Base-by-base conservation (phyloP, 2,329 filamentous ascomycete species). In the Aureobasidium namibiae region DNA sequence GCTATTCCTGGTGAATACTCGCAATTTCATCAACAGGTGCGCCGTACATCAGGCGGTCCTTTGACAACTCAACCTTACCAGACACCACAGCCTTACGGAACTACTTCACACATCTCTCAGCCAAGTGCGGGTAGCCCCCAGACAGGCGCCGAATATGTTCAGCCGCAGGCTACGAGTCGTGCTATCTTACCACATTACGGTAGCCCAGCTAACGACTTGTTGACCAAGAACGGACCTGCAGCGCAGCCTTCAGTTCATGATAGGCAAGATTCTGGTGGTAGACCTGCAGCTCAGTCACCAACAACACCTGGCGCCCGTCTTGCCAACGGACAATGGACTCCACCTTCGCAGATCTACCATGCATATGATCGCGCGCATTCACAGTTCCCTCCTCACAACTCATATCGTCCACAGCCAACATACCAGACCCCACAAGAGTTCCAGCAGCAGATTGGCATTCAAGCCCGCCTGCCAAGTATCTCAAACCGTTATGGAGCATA, bases 401-500 rank as follows among this genome's bases (percentile, higher is more conserved):
- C 50, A 10, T 41, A 45, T 16, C 61, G 61, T 24, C 61, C 60
- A 36, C 64, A 68, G 13, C 69, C 72, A 18, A 73, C 72, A 29
- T 76, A 78, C 61, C 74, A 76, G 59, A 76, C 74, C 2, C 63
- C 74, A 13, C 72, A 75, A 52, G 74, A 76, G 2, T 78, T 78
- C 42, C 74, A 74, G 60, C 69, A 70, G 34, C 74, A 76, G 52
- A 67, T 75, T 33, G 64, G 63, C 29, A 66, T 68, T 50, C 65
- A 69, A 31, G 59, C 64, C 31, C 62, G 66, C 24, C 62, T 66
- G 58, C 65, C 67, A 8, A 68, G 67, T 59, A 66, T 69, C n/a
- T 64, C 67, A 9, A 69, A 66, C 45, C 66, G 69, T 11, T 67
- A 69, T 29, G 69, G 70, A 26, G 67, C 66, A 7, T 69, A 70